A percentile compares a stretch with the other conserved stretches of the same genome.
phyloP scores from a whole-genome alignment of 192 early-diverging fungal genomes.

The Gonapodya prolifera region DNA sequence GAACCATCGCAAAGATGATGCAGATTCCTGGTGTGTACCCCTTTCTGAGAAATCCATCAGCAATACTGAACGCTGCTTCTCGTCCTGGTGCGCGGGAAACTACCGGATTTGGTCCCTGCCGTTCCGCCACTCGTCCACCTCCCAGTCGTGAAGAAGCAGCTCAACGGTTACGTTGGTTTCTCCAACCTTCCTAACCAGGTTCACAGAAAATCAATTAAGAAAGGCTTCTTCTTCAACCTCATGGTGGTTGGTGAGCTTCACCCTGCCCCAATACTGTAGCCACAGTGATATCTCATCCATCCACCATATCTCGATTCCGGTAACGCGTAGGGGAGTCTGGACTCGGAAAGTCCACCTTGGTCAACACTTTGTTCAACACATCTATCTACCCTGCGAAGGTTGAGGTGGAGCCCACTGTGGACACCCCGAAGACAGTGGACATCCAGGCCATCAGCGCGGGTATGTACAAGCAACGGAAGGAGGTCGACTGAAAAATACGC shows the following conservation, averaged over 20 bases:
- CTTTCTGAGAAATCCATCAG: no score
- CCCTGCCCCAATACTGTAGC: neutral
- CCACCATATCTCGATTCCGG: neutral
- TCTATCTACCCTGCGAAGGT: conserved; percentile 83
- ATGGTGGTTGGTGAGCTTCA: conserved; percentile 75
- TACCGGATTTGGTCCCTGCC: neutral
- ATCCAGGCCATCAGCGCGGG: conserved; percentile 97
- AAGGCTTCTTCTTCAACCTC: conserved; percentile 89
- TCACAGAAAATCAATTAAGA: conserved; percentile 93
- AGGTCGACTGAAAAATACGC: no score
- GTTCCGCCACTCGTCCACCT: neutral
- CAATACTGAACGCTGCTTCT: no score
- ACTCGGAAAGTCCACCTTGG: conserved; percentile 94
- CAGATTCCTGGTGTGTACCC: neutral
- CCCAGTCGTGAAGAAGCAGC: conserved; percentile 5
- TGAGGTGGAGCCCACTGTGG: conserved; percentile 49
- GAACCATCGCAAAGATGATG: neutral
- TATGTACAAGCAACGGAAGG: conserved; percentile 21
- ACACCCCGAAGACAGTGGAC: conserved; percentile 90
- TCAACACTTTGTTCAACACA: conserved; percentile 97
- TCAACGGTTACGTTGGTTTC: conserved; percentile 52
- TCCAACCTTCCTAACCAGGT: conserved; percentile 97
- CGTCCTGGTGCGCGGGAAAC: neutral
- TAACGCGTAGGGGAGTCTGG: conserved; percentile 77
- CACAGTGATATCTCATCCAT: neutral